Conservation (phyloP, 2,329 filamentous ascomycete genomes). For the Exophiala sp. region DNA sequence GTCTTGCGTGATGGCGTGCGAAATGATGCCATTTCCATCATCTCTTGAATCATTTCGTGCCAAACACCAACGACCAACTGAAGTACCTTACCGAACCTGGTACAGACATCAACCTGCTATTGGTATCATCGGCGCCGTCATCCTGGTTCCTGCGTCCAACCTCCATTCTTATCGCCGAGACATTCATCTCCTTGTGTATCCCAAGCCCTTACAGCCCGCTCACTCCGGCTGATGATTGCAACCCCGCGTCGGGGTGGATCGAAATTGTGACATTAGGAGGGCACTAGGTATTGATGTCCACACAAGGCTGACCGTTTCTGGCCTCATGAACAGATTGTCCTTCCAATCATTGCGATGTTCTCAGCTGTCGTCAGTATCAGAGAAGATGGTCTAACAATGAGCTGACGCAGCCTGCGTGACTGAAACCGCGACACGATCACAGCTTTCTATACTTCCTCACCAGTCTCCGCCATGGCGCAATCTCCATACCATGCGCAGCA, state of each 20-base stretch:
- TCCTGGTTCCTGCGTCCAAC: conserved; percentile 6
- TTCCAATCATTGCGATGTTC: not conserved
- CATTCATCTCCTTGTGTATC: not conserved
- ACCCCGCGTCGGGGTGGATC: too few relatives aligned
- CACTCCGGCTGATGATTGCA: too few relatives aligned
- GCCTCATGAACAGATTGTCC: not conserved
- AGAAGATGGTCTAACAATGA: not conserved
- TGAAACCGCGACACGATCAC: not conserved
- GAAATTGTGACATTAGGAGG: too few relatives aligned
- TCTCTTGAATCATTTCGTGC: conserved; percentile 3
- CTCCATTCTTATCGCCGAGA: not conserved
- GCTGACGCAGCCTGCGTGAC: not conserved
- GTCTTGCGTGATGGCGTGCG: not conserved
- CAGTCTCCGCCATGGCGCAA: conserved; percentile 22
- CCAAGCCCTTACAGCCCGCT: not conserved
- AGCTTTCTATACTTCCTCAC: not conserved
- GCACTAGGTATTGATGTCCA: not conserved
- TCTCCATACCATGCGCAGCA: conserved; percentile 16
- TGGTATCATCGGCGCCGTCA: not conserved
- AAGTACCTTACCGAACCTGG: too few relatives aligned
- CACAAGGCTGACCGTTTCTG: not conserved
- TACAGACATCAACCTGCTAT: too few relatives aligned
- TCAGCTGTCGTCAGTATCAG: not conserved
- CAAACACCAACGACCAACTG: not conserved
- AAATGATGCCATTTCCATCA: conserved; percentile 8